Evolutionary conservation across 2,329 filamentous ascomycete species (phyloP).

Genomic region (Fusarium longipes): DNA sequence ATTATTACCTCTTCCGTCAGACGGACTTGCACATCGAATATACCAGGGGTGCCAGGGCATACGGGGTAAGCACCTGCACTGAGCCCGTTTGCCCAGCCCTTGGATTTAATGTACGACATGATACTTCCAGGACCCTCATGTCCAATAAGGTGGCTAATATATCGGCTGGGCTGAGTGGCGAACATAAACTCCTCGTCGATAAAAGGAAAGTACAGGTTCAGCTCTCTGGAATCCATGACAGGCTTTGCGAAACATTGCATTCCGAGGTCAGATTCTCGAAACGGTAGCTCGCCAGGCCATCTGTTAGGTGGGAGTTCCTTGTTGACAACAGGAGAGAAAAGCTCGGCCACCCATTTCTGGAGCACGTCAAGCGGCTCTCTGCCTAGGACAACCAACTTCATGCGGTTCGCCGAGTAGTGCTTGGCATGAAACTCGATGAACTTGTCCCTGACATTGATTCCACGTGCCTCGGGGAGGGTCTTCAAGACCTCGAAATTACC

Average conservation of each 20-base stretch:
- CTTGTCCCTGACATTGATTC: constrained; percentile 86
- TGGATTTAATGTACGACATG: constrained; percentile 87
- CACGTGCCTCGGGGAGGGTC: constrained; percentile 79
- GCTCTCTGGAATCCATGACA: constrained; percentile 84
- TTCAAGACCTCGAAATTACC: constrained; percentile 89
- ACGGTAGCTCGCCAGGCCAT: constrained; percentile 65
- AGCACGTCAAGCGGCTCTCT: constrained; percentile 84
- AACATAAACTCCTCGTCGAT: constrained; percentile 84
- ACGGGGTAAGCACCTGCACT: constrained; percentile 80
- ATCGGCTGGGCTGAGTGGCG: constrained; percentile 84
- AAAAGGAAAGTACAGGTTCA: constrained; percentile 86
- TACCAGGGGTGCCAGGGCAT: constrained; percentile 79
- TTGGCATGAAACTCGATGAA: constrained; percentile 93
- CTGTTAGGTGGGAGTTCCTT: constrained; percentile 76
- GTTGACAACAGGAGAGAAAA: constrained; percentile 85
- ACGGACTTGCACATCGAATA: constrained; percentile 83
- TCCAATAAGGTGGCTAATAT: constrained; percentile 88
- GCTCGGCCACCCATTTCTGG: constrained; percentile 83
- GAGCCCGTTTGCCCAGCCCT: constrained; percentile 88
- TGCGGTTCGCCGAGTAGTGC: constrained; percentile 91
- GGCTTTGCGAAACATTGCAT: constrained; percentile 89
- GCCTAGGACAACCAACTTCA: constrained; percentile 91
- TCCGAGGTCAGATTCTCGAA: constrained; percentile 61
- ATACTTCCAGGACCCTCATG: constrained; percentile 95
- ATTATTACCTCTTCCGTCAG: constrained; percentile 79